These are phyloP conservation scores for Trypanosoma lewisi DNA, from an alignment of 208 protist genomes.

Conservation along the genomic window DNA sequence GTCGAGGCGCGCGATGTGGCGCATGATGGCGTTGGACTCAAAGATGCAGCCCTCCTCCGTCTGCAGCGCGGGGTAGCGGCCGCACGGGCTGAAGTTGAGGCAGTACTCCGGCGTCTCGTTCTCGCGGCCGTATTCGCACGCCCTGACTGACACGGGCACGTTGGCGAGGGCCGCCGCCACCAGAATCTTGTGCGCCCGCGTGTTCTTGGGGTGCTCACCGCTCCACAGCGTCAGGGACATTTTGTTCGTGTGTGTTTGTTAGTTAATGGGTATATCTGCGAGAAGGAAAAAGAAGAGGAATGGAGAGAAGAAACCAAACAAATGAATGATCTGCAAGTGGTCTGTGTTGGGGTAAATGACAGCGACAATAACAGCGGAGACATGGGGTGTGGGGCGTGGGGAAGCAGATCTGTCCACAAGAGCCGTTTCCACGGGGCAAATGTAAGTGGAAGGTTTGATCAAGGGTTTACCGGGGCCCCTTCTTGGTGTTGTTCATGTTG, in stretches of 20 bases:
- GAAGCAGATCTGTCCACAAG: no score
- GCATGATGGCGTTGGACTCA: conserved; percentile 82
- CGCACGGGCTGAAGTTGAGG: conserved; percentile 63
- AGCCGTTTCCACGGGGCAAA: no score
- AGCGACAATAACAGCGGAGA: no score
- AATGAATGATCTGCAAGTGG: no score
- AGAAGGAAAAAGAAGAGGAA: not conserved
- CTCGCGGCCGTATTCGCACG: conserved; percentile 45
- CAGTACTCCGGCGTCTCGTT: conserved; percentile 61
- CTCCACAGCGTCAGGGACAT: conserved; percentile 47
- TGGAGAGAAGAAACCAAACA: not conserved
- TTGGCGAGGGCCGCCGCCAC: conserved; percentile 62
- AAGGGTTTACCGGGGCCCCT: no score
- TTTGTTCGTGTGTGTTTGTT: not conserved
- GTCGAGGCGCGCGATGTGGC: conserved; percentile 69
- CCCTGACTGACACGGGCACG: conserved; percentile 44
- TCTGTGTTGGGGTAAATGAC: no score
- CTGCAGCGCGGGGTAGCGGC: conserved; percentile 67
- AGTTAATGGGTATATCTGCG: not conserved
- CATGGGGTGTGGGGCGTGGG: no score
- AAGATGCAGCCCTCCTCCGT: conserved; percentile 83
- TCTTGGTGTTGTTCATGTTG: no score
- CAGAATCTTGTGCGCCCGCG: conserved; percentile 58
- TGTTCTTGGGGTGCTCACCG: conserved; percentile 27
- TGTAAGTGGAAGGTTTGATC: no score